phyloP scores from a whole-genome alignment of 192 early-diverging fungal genomes.

The Oehlia diaphana region DNA sequence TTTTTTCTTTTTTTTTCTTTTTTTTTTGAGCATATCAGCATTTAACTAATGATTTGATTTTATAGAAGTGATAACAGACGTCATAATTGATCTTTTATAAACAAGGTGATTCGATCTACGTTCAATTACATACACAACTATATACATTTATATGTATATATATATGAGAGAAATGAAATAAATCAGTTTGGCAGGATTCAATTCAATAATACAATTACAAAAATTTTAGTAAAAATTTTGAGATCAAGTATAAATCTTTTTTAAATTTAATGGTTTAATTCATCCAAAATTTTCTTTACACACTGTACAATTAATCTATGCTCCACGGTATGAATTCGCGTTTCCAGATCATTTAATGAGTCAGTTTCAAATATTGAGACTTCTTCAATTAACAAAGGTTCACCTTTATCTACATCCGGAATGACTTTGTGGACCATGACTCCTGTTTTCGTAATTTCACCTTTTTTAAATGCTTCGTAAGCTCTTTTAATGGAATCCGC shows the following conservation, averaged over 20 bases:
- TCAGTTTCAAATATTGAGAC: slow-evolving; percentile 80
- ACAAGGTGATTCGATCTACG: not conserved
- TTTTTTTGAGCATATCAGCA: no score
- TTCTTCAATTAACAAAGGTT: slow-evolving; percentile 75
- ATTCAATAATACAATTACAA: no score
- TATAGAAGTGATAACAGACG: not conserved
- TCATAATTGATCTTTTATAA: not conserved
- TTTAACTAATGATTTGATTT: not conserved
- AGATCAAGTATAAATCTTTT: not conserved
- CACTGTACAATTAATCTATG: slow-evolving; percentile 87
- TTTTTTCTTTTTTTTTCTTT: no score
- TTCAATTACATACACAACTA: no score
- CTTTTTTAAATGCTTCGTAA: slow-evolving; percentile 80
- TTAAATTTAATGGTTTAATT: slow-evolving; percentile 26
- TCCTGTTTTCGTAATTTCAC: slow-evolving; percentile 71
- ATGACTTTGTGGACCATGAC: slow-evolving; percentile 97
- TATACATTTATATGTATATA: no score
- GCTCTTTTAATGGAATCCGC: slow-evolving; percentile 94
- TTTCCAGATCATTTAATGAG: slow-evolving; percentile 78
- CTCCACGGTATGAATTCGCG: slow-evolving; percentile 87
- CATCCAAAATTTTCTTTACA: slow-evolving; percentile 51
- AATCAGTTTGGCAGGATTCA: no score
- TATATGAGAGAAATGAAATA: no score
- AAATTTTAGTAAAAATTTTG: no score
- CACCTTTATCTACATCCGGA: slow-evolving; percentile 93